Evolutionary conservation across 2,329 filamentous ascomycete genomes (phyloP), one percentile per base, ranked within the genome.

Genomic region (Beauveria asiatica): DNA sequence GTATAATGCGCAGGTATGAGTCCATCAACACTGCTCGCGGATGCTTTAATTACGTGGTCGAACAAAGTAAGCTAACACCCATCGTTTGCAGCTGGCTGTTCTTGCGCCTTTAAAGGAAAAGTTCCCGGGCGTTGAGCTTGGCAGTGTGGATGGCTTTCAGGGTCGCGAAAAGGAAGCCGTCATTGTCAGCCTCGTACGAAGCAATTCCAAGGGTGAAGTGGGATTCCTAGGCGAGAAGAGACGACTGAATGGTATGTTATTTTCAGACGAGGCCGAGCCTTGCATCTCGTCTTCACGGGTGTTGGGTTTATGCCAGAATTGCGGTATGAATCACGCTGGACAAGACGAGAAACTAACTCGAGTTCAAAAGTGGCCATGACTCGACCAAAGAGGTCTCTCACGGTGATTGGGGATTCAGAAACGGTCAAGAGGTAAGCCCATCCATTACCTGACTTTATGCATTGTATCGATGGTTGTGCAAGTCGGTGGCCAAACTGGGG

Each of bases 161-260:
- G 94, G 94, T 39, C 85, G 94, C 19, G 94, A 99, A 74, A 99
- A 99, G 74, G 94, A 99, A 73, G 94, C 90, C 2, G 87, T 99
- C 17, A 83, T 99, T 44, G 87, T 99, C 56, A 96, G 88, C 72
- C 81, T 97, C n/a, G 94, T 99, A 60, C 83, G 94, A 65, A 97
- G 92, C 74, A 99, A 99, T 70, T 66, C 84, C 6, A 84, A 92
- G 53, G 85, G 87, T 55, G 92, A 97, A 71, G 92, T 97, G 16
- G 94, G 94, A 10, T 99, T 99, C 69, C 76, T 99, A 42, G 90
- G 85, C 16, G 94, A 99, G 75, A 96, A 92, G 79, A 83, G 94
- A 64, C 83, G 94, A 63, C 76, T 99, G 65, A 99, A 99, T 71
- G 93, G 91, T 95, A 79, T 74, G 84, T 75, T 56, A 44, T 59